A percentile compares a stretch with the other conserved stretches of the same genome.
These are phyloP conservation scores for Mortierella sp. DNA, from an alignment of 371 early-diverging fungal genomes.

Conservation along the genomic window DNA sequence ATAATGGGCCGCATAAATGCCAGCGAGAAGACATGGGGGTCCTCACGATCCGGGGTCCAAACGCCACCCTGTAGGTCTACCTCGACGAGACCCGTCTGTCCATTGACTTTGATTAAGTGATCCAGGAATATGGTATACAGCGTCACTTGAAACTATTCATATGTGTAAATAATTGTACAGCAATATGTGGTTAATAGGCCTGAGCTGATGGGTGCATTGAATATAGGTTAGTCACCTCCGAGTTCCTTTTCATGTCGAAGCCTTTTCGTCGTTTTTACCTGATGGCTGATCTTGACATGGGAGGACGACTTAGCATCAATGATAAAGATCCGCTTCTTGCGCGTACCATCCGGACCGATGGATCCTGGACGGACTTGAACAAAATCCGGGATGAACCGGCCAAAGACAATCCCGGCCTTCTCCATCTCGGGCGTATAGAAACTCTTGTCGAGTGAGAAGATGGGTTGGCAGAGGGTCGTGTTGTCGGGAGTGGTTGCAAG, in stretches of 20 bases:
- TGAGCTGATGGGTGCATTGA: too few relatives aligned
- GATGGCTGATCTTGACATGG: constrained; percentile 60
- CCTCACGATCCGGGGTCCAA: constrained; percentile 58
- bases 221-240: too few relatives aligned
- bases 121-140: constrained; percentile 63
- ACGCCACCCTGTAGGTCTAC: constrained; percentile 63
- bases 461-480: constrained; percentile 62
- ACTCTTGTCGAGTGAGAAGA: constrained; percentile 54
- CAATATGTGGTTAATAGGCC: background rate
- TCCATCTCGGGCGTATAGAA: constrained; percentile 57
- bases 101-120: constrained; percentile 59
- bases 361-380: constrained; percentile 59
- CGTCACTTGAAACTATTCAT: constrained; percentile 64
- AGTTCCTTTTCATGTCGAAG: too few relatives aligned
- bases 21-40: constrained; percentile 60
- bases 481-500: constrained; percentile 57
- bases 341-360: constrained; percentile 1
- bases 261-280: too few relatives aligned
- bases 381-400: constrained; percentile 66
- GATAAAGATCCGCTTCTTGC: constrained; percentile 58
- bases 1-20: constrained; percentile 61
- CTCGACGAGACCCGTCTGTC: constrained; percentile 53
- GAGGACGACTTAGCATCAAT: constrained; percentile 68
- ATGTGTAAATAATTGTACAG: background rate
- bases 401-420: constrained; percentile 51